Evolutionary conservation across 768 basidiomycete genomes (phyloP), one percentile per base, ranked within the genome.

Genomic region (Lentinula aciculospora): DNA sequence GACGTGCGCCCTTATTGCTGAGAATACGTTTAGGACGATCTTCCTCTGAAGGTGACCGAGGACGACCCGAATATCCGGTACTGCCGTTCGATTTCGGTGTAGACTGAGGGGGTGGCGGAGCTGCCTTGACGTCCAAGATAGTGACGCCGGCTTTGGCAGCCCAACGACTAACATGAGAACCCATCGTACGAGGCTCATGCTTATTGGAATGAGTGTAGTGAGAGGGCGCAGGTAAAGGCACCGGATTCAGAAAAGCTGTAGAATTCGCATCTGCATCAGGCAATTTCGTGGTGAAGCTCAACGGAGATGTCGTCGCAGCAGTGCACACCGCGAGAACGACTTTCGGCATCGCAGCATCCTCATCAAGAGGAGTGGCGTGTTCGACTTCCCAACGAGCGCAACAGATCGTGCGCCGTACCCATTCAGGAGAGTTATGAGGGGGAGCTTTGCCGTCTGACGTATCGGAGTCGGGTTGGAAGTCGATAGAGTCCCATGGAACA

Each of bases 381-480:
- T 87, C 78, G 40, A 79, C 68, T 65, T 90, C 89, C 87, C 87
- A 93, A 17, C 80, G 80, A 2, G 86, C 88, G 66, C 91, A 92
- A 66, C 88, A 93, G 58, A 93, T 85, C 32, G 88, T 89, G 58
- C 90, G 81, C 61, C 91, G 83, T 28, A 92, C 81, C 91, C 91
- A 93, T 66, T 93, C 91, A 12, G 91, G 91, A 8, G 86, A 85
- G 4, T 74, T 67, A 31, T 68, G 69, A 56, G 59, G 67, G 61
- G 17, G 60, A 58, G 53, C 53, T 45, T 66, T 67, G 1, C 65
- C 58, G 34, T 64, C 51, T 12, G 67, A 46, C 37, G 66, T 62
- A n/a, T 66, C 58, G 34, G 44, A 19, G 46, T 64, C 66, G 34
- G 80, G 77, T 45, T 69, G 72, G 71, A 88, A 83, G 3, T 71